phyloP scores from a whole-genome alignment of 257 asterid genomes.

The Fraxinus pennsylvanica region DNA sequence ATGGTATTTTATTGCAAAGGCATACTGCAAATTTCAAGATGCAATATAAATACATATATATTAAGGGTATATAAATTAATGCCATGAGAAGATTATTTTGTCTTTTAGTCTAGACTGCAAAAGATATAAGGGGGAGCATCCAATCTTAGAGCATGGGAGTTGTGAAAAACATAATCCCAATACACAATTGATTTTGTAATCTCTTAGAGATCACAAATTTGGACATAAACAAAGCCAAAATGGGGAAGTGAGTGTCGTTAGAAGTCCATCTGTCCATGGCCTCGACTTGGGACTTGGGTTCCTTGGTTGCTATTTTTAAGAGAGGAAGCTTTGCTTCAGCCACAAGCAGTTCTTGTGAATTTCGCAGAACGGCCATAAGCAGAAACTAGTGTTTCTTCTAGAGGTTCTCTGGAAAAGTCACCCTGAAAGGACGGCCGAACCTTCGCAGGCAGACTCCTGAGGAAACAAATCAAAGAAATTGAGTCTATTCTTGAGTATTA shows the following conservation, averaged over 20 bases:
- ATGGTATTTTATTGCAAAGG: constrained; percentile 12
- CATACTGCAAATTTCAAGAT: not conserved
- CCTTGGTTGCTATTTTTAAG: constrained; percentile 17
- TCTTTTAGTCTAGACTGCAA: constrained; percentile 49
- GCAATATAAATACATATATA: constrained; percentile 21
- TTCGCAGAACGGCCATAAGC: not conserved
- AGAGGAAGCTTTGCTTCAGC: constrained; percentile 10
- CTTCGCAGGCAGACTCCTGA: not conserved
- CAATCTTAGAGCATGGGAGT: constrained; percentile 39
- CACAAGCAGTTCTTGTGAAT: not conserved
- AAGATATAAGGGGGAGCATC: constrained; percentile 42
- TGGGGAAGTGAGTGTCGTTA: constrained; percentile 21
- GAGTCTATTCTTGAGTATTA: too few species aligned
- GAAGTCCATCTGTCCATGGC: constrained; percentile 28
- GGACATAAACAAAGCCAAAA: constrained; percentile 29
- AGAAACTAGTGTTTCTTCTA: not conserved
- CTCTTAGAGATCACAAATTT: constrained; percentile 60
- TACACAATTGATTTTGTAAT: constrained; percentile 38
- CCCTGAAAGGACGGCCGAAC: not conserved
- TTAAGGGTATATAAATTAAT: constrained; percentile 23
- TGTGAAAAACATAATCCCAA: constrained; percentile 50
- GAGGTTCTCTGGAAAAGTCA: not conserved
- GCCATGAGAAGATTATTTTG: constrained; percentile 57
- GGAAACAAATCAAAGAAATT: not conserved
- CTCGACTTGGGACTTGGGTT: constrained; percentile 35